phyloP scores from a whole-genome alignment of 345 rosid species.

The Theobroma cacao region DNA sequence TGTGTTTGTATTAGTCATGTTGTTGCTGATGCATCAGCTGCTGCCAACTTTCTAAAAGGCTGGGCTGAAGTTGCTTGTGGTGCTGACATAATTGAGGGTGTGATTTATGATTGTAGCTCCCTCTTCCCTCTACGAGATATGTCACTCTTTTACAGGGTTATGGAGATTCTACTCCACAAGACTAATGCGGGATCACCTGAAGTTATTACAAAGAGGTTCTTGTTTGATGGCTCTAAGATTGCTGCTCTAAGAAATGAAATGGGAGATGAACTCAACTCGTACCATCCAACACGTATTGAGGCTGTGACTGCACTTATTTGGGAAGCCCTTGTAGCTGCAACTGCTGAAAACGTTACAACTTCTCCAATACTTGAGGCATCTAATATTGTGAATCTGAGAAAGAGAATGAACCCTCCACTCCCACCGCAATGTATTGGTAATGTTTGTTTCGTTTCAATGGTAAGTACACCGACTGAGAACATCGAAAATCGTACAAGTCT shows the following conservation, averaged over 20 bases:
- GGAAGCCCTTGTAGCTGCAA: constrained; percentile 7
- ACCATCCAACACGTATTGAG: constrained; percentile 14
- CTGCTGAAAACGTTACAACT: not conserved
- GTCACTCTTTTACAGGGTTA: not conserved
- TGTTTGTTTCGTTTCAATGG: not conserved
- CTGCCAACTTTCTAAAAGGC: constrained; percentile 11
- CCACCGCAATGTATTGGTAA: constrained; percentile 21
- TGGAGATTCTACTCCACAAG: not conserved
- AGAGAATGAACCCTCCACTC: constrained; percentile 23
- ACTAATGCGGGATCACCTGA: not conserved
- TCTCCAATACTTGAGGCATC: not conserved
- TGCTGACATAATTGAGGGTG: not conserved
- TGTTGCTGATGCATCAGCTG: constrained; percentile 28
- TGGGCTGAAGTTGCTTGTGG: constrained; percentile 28
- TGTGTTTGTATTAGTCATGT: constrained; percentile 20
- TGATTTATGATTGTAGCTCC: not conserved
- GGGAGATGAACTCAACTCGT: not conserved
- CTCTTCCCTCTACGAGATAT: constrained; percentile 28
- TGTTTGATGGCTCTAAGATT: constrained; percentile 13
- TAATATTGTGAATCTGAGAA: constrained; percentile 8
- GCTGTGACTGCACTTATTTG: constrained; percentile 7
- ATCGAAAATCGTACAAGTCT: not conserved
- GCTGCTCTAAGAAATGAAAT: constrained; percentile 14
- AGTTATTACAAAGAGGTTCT: constrained; percentile 19
- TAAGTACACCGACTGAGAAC: not conserved